Evolutionary conservation across 75 land plant genomes (phyloP), one percentile per base, ranked within the genome.

Genomic region (Cryptomeria japonica): DNA sequence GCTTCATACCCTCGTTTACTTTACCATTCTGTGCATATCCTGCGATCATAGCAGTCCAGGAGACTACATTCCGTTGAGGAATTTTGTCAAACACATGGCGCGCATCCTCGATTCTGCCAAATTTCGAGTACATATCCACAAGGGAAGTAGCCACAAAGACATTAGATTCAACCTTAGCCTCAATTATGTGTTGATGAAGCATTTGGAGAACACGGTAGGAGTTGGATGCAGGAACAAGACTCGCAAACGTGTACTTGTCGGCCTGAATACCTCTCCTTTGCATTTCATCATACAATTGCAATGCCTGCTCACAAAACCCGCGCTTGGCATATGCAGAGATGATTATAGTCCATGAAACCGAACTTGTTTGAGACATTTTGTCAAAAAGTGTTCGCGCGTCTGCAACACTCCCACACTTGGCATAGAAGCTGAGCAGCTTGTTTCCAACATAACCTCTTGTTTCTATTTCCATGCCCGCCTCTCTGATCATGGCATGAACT

Each of bases 271-370:
- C 94, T 19, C 47, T 55, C 14, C 19, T 87, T 78, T 82, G 88
- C 96, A 95, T 95, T 47, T 51, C 32, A 75, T 86, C 84, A 38
- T 87, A 92, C 15, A 90, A 58, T 46, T 85, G 83, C 84, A 95
- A 42, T 5, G 95, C 94, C 28, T 90, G 90, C 6, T 88, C 84
- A 28, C 73, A 88, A 88, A 53, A 86, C 18, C 83, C 92, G 85
- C 91, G 92, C 72, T 94, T 90, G 31, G 95, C 90, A 93, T 89
- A 95, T 80, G 92, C 95, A 86, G 90, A 85, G 15, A 95, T 88
- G 90, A 95, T 92, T 41, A 93, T 94, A 11, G 94, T 94, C 95
- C 95, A 95, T 2, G 91, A 86, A 77, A 95, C 92, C 89, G 91
- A 83, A 70, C 94, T 94, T 80, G 86, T 91, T 10, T 22, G 37